Evolutionary conservation across 1,284 basidiomycete genomes (phyloP).

Genomic region (Ganoderma lucidum): DNA sequence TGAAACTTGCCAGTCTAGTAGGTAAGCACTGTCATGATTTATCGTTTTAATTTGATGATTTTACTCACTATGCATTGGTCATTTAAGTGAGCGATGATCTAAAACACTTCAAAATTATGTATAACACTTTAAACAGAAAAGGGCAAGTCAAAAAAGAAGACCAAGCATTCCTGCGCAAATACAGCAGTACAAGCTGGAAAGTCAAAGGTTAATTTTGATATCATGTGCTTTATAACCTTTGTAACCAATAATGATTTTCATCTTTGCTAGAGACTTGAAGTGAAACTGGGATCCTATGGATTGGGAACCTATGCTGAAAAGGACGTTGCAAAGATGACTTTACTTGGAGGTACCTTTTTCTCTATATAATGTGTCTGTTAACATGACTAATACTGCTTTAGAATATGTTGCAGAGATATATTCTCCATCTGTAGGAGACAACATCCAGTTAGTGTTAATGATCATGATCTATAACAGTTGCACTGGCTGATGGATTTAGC

Average conservation of each 20-base stretch:
- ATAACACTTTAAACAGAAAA: not conserved
- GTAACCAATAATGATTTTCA: not conserved
- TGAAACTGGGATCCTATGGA: constrained; percentile 49
- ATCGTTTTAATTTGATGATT: not conserved
- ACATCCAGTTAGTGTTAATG: no score
- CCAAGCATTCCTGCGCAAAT: not conserved
- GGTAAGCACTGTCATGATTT: not conserved
- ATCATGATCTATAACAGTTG: no score
- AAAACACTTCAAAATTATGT: not conserved
- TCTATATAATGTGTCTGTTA: not conserved
- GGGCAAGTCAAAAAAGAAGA: not conserved
- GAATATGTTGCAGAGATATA: constrained; percentile 55
- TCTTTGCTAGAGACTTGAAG: constrained; percentile 39
- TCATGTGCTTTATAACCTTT: not conserved
- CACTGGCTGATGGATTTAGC: no score
- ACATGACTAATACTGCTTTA: constrained; percentile 29
- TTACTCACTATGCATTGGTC: not conserved
- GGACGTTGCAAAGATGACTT: constrained; percentile 39
- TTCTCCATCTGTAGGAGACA: not conserved
- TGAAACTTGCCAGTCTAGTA: constrained; percentile 39
- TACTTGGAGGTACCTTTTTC: constrained; percentile 47
- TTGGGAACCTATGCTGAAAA: constrained; percentile 52
- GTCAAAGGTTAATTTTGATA: constrained; percentile 5
- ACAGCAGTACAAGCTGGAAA: constrained; percentile 6
- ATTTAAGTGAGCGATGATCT: not conserved